A percentile compares a stretch with the other conserved stretches of the same genome.
These are phyloP conservation scores for Geotrichum cucujoidarum DNA, from an alignment of 1,139 yeast species.

Conservation along the genomic window DNA sequence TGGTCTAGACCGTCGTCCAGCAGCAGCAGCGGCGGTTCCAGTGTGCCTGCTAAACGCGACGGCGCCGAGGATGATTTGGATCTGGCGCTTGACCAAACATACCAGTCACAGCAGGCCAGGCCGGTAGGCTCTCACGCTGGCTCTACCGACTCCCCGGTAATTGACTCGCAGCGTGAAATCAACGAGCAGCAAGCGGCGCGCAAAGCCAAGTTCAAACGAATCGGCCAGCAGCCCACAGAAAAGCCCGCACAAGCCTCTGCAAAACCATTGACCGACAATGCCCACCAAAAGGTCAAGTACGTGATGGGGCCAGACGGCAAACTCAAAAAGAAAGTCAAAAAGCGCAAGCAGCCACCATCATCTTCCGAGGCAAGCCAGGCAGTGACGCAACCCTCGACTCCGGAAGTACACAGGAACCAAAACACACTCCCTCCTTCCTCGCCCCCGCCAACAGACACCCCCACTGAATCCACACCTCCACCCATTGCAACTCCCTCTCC, in stretches of 20 bases:
- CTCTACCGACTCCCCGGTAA: background rate
- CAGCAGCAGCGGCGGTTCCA: too few species aligned
- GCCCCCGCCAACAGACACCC: background rate
- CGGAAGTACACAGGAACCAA: background rate
- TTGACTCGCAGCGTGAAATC: background rate
- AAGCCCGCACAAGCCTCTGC: background rate
- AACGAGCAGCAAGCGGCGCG: background rate
- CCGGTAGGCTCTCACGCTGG: background rate
- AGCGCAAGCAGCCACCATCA: background rate
- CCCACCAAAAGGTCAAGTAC: background rate
- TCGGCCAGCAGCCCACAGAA: background rate
- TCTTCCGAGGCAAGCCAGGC: background rate
- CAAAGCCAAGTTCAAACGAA: background rate
- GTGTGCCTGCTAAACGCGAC: too few species aligned
- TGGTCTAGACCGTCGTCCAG: too few species aligned
- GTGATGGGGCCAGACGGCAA: background rate
- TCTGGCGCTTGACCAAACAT: background rate
- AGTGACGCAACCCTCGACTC: background rate
- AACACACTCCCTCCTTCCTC: background rate
- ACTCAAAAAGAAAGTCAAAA: background rate
- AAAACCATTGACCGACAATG: too few species aligned
- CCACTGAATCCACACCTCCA: background rate
- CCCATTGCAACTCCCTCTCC: too few species aligned
- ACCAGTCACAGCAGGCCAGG: background rate
- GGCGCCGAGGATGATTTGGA: background rate